phyloP scores from a whole-genome alignment of 768 basidiomycete species.

The Clitopilus hobsonii region DNA sequence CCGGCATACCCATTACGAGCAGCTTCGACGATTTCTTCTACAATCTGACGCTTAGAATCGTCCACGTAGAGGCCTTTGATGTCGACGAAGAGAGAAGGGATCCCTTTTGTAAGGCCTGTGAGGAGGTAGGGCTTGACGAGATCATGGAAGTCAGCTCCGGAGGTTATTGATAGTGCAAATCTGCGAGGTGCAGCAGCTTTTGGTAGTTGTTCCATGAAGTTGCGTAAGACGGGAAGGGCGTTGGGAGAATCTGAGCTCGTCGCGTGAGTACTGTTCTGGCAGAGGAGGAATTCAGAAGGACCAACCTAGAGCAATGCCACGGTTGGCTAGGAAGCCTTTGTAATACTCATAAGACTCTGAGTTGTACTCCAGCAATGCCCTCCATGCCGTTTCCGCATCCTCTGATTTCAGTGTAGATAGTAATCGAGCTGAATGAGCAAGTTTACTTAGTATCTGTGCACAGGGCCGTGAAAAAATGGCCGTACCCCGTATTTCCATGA shows the following conservation, averaged over 20 bases:
- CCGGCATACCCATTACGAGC: slow-evolving; percentile 30
- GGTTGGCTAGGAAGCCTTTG: slow-evolving; percentile 60
- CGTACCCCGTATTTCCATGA: slow-evolving; percentile 66
- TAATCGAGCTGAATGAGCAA: slow-evolving; percentile 58
- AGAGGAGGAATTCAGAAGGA: slow-evolving; percentile 1
- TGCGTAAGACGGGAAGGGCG: slow-evolving; percentile 53
- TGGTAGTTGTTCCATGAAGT: slow-evolving; percentile 60
- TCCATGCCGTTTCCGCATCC: slow-evolving; percentile 81
- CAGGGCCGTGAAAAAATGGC: slow-evolving; percentile 4
- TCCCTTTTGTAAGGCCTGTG: slow-evolving; percentile 70
- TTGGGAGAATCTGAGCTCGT: slow-evolving; percentile 44
- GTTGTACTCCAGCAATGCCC: slow-evolving; percentile 77
- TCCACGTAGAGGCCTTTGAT: slow-evolving; percentile 80
- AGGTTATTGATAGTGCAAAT: slow-evolving; percentile 63
- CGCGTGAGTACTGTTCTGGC: slow-evolving; percentile 16
- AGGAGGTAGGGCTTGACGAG: slow-evolving; percentile 65
- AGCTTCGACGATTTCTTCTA: slow-evolving; percentile 67
- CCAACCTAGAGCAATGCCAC: slow-evolving; percentile 64
- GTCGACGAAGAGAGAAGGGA: slow-evolving; percentile 92
- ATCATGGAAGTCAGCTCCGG: slow-evolving; percentile 63
- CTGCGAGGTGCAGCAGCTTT: slow-evolving; percentile 69
- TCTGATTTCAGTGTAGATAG: slow-evolving; percentile 61
- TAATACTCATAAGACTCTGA: slow-evolving; percentile 82
- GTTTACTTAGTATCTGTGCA: slow-evolving; percentile 2
- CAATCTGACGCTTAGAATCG: slow-evolving; percentile 53